Evolutionary conservation across 2,329 filamentous ascomycete species (phyloP).

Genomic region (Acrocalymma vagum): DNA sequence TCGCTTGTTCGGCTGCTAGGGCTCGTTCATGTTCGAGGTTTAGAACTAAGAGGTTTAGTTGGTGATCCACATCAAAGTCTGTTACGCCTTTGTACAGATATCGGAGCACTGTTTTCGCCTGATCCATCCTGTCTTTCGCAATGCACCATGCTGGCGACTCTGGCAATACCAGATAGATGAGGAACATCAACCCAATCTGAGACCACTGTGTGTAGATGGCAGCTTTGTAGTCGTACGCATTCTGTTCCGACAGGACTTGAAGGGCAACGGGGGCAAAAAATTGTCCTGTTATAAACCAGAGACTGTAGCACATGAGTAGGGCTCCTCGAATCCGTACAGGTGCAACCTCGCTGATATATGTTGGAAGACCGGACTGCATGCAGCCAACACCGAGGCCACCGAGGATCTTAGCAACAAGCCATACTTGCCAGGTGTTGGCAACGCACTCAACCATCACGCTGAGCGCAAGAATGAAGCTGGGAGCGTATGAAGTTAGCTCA

Average conservation of each 20-base stretch:
- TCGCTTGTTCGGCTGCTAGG: conserved; percentile 39
- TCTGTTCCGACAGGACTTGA: conserved; percentile 33
- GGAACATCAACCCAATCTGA: conserved; percentile 51
- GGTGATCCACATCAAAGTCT: too few species aligned
- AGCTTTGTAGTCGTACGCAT: neutral
- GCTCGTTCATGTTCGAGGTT: conserved; percentile 43
- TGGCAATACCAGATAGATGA: conserved; percentile 50
- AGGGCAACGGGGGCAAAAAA: conserved; percentile 54
- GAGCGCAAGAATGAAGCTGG: conserved; percentile 41
- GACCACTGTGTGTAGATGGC: conserved; percentile 45
- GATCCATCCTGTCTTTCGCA: conserved; percentile 11
- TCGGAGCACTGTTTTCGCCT: conserved; percentile 39
- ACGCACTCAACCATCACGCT: conserved; percentile 51
- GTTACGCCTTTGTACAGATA: conserved; percentile 33
- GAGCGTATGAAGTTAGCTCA: too few species aligned
- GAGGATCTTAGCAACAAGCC: conserved; percentile 43
- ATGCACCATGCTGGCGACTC: conserved; percentile 49
- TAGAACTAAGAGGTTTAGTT: too few species aligned
- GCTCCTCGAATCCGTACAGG: conserved; percentile 52
- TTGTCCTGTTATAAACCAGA: conserved; percentile 54
- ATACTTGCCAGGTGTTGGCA: conserved; percentile 49
- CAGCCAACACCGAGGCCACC: conserved; percentile 53
- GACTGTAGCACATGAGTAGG: conserved; percentile 36
- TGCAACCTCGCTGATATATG: conserved; percentile 53
- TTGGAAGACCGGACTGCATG: conserved; percentile 52